Evolutionary conservation across 192 early-diverging fungal species (phyloP), one percentile per base, ranked within the genome.

Genomic region (Jimgerdemannia flammicorona): DNA sequence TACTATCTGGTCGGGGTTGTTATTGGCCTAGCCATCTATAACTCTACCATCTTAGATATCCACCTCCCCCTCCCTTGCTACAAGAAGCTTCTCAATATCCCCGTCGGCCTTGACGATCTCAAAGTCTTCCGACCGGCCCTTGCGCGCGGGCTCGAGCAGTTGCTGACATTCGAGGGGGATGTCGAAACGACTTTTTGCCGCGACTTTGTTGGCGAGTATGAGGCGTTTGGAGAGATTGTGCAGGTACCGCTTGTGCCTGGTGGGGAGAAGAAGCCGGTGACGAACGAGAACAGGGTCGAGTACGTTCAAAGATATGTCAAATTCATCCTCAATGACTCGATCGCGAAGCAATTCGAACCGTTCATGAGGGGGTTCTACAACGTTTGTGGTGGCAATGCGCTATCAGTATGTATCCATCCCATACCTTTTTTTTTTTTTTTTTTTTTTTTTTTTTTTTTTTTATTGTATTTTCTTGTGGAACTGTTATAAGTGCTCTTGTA

Each of bases 1-100:
- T 99, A 93, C 80, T 95, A 92, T 66, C 72, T 99, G 68, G 94
- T 97, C 2, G 97, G 97, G 19, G 91, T 95, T 7, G 91, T 99
- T 4, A 89, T 98, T 43, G 97, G 96, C 0, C 74, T 99, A 41
- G 96, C 97, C 29, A 92, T 99, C 41, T 97, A 97, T 78, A 97
- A 99, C 80, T 93, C 93, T 19, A 96, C 91, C 39, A 97, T 99
- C 76, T 83, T 99, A 19, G 96, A 97, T 77, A 84, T 98, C 18
- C 94, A 93, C 20, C 79, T 95, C 44, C 92, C 93, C 8, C 79
- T 91, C 66, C 90, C 92, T 7, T 90, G 89, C 66, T 99, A 96
- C 76, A 98, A 98, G 80, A 98, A 97, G 77, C 84, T 99, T 11
- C 84, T 98, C 69, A 89, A 91, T 59, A 78, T 86, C 63, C 87